Base-by-base conservation (phyloP, 1,139 yeast genomes). In the Petasospora fabianii region DNA sequence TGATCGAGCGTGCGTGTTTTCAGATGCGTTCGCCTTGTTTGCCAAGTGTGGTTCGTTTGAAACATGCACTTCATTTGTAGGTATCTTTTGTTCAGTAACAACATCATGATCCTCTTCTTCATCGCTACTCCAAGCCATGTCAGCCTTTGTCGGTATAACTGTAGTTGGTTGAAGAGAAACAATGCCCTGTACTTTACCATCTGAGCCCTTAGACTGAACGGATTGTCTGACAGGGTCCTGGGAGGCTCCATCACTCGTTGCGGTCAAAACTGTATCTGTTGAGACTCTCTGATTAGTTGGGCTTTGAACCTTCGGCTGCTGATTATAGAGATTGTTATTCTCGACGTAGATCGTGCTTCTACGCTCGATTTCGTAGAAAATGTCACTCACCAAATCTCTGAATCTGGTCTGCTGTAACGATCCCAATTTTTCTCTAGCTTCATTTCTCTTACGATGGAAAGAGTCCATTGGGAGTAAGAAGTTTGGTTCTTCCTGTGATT, bases 371-470 rank as follows among this genome's bases (percentile, higher is more conserved):
- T 94, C 99, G 58, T 68, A 85, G 34, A 84, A 69, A 33, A 92
- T 90, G 61, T 94, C 99, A 41, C 85, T 81, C 11, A 88, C 95
- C 57, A 94, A 74, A 60, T 92, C 98, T 55, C 82, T 82, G 64
- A 92, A 92, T 44, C 97, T 66, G 10, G 81, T 64, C 41, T 82
- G 80, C 1, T 96, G 94, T 46, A 94, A 73, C 32, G 87, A 78
- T 3, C 97, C 84, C 50, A 94, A 72, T 62, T 90, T 92, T 58
- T 86, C 90, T 53, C 99, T 75, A 4, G 98, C 98, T 61, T 88
- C 96, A 60, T 94, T 94, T 56, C 98, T 74, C 58, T 88, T 90
- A 26, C 95, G 94, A 59, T 94, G 98, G 64, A 87, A 87, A 4
- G 73, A 66, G n/a, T 77, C 70, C 57, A 75, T 75, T 5, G 95